Conservation (phyloP, 2,329 filamentous ascomycete genomes). For the Fusarium graminum region DNA sequence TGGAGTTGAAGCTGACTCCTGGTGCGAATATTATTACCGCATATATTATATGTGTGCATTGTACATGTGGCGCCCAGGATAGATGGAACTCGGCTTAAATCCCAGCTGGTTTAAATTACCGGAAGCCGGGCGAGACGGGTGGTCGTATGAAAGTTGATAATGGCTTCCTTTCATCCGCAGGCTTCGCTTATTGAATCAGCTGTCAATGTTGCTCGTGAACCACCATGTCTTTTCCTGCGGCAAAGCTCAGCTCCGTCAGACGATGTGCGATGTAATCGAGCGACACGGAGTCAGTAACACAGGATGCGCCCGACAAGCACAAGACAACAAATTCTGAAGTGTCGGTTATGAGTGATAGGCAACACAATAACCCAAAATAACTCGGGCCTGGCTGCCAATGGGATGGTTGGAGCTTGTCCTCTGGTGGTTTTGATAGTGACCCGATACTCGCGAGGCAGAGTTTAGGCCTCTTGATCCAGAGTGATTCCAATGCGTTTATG, state of each 20-base stretch:
- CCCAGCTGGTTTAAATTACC: conserved; percentile 18
- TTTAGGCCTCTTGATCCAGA: background rate
- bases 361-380: conserved; percentile 30
- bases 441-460: background rate
- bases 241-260: conserved; percentile 35
- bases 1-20: conserved; percentile 1
- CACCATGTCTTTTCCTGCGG: conserved; percentile 40
- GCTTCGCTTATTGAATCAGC: conserved; percentile 43
- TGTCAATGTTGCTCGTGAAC: conserved; percentile 29
- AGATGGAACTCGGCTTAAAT: conserved; percentile 29
- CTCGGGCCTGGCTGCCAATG: conserved; percentile 21
- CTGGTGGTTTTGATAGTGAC: background rate
- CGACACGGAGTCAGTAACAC: conserved; percentile 30
- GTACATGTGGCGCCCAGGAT: conserved; percentile 41
- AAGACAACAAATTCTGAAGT: conserved; percentile 4
- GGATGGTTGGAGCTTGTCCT: background rate
- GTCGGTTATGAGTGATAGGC: conserved; percentile 29
- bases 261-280: conserved; percentile 32
- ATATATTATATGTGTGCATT: conserved; percentile 30
- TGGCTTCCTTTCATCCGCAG: conserved; percentile 35
- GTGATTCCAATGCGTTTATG: background rate
- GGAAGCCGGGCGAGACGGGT: conserved; percentile 31
- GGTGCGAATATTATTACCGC: conserved; percentile 14
- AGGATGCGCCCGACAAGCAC: conserved; percentile 17
- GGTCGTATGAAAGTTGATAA: conserved; percentile 28